These are phyloP conservation scores for Venturia oleaginea DNA, from an alignment of 2,329 filamentous ascomycete species.

Conservation along the genomic window DNA sequence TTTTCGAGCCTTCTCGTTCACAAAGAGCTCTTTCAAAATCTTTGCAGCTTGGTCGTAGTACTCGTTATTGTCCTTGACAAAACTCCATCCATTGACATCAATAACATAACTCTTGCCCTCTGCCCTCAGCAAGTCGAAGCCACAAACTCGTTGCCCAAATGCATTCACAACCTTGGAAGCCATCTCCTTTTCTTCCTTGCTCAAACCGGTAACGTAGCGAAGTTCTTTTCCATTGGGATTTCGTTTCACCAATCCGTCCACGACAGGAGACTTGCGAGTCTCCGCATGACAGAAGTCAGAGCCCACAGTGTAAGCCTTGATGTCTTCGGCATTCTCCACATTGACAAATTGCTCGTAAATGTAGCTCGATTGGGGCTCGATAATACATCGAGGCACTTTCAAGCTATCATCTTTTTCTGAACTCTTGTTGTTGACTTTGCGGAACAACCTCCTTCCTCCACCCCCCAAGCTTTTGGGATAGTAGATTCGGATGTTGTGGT, in stretches of 20 bases:
- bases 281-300: conserved; percentile 91
- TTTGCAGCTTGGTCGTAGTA: conserved; percentile 89
- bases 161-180: conserved; percentile 82
- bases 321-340: conserved; percentile 94
- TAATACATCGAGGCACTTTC: conserved; percentile 67
- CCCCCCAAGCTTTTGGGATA: conserved; percentile 81
- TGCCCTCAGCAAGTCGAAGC: conserved; percentile 86
- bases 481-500: conserved; percentile 98
- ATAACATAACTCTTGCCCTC: conserved; percentile 92
- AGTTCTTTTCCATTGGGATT: conserved; percentile 98
- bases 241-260: conserved; percentile 88
- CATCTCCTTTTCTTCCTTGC: conserved; percentile 70
- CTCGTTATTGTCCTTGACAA: conserved; percentile 98
- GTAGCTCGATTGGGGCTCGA: conserved; percentile 74
- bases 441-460: conserved; percentile 83
- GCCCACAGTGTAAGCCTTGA: conserved; percentile 97
- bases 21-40: conserved; percentile 81
- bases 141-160: conserved; percentile 91
- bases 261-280: conserved; percentile 92
- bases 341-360: conserved; percentile 96
- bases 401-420: conserved; percentile 83
- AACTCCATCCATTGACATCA: conserved; percentile 98
- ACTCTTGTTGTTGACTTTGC: conserved; percentile 98
- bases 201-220: conserved; percentile 83
- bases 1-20: conserved; percentile 63